Evolutionary conservation across 805 yeast species (phyloP).

Genomic region (Candida michaelii): DNA sequence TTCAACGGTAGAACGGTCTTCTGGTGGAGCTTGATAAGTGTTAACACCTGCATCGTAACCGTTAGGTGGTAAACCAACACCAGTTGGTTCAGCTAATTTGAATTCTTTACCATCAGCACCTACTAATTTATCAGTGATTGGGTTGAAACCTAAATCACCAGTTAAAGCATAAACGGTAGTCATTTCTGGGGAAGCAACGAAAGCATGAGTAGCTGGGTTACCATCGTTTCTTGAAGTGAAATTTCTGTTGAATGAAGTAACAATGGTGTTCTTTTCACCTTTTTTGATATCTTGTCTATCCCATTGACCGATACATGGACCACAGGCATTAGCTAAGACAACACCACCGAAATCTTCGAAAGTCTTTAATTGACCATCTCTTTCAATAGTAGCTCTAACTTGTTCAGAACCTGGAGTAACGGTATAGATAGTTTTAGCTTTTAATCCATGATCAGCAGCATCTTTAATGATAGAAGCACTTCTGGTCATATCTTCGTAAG

Average conservation of each 20-base stretch:
- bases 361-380: slow-evolving; percentile 89
- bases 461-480: slow-evolving; percentile 90
- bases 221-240: slow-evolving; percentile 98
- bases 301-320: slow-evolving; percentile 99
- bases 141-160: slow-evolving; percentile 96
- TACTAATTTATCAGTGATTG: slow-evolving; percentile 84
- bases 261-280: slow-evolving; percentile 95
- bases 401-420: slow-evolving; percentile 99
- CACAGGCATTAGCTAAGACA: slow-evolving; percentile 97
- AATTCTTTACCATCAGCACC: slow-evolving; percentile 89
- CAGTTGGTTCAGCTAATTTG: slow-evolving; percentile 82
- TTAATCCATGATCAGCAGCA: slow-evolving; percentile 88
- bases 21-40: slow-evolving; percentile 97
- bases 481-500: slow-evolving; percentile 97
- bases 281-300: slow-evolving; percentile 90
- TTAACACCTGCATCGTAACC: slow-evolving; percentile 94
- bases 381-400: slow-evolving; percentile 95
- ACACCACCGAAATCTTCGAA: slow-evolving; percentile 91
- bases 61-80: slow-evolving; percentile 83
- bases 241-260: slow-evolving; percentile 96
- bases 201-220: slow-evolving; percentile 96
- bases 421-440: slow-evolving; percentile 87
- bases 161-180: slow-evolving; percentile 94
- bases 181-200: slow-evolving; percentile 95
- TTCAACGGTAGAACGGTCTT: slow-evolving; percentile 69